Conservation (phyloP, 1,284 basidiomycete genomes). For the Cryptococcus hybrid region DNA sequence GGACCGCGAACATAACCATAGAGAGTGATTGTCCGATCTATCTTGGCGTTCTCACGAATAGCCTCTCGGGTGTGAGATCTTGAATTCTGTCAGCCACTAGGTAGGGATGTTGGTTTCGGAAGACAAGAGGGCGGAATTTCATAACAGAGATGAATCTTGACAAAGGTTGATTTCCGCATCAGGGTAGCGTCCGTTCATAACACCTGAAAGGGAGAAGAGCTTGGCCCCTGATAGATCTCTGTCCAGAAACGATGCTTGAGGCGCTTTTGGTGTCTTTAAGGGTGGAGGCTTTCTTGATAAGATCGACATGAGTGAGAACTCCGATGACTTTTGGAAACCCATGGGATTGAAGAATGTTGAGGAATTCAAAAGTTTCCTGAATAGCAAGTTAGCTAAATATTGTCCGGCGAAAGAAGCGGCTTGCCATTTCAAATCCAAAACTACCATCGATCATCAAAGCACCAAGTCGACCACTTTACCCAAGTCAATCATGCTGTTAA, state of each 20-base stretch:
- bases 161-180: slow-evolving; percentile 96
- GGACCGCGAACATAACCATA: slow-evolving; percentile 96
- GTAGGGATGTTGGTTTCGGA: slow-evolving; percentile 92
- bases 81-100: slow-evolving; percentile 94
- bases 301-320: slow-evolving; percentile 91
- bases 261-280: slow-evolving; percentile 89
- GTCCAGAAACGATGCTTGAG: slow-evolving; percentile 99
- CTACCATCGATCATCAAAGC: slow-evolving; percentile 97
- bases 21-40: slow-evolving; percentile 79
- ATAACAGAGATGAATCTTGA: slow-evolving; percentile 95
- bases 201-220: slow-evolving; percentile 96
- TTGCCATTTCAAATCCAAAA: slow-evolving; percentile 97
- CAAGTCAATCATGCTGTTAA: slow-evolving; percentile 97
- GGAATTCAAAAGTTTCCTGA: slow-evolving; percentile 98
- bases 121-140: slow-evolving; percentile 97
- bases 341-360: slow-evolving; percentile 94
- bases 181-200: slow-evolving; percentile 97
- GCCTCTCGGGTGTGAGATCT: slow-evolving; percentile 89
- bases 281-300: slow-evolving; percentile 88
- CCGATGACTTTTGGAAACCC: slow-evolving; percentile 99
- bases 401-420: slow-evolving; percentile 22
- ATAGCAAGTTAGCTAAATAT: not conserved
- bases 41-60: slow-evolving; percentile 76
- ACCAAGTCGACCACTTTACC: slow-evolving; percentile 96
- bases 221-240: slow-evolving; percentile 98